Percentiles rank a stretch among this genome's conserved stretches.
These are phyloP conservation scores for Hypoxylon sp. DNA, from an alignment of 2,329 filamentous ascomycete genomes.

Conservation along the genomic window DNA sequence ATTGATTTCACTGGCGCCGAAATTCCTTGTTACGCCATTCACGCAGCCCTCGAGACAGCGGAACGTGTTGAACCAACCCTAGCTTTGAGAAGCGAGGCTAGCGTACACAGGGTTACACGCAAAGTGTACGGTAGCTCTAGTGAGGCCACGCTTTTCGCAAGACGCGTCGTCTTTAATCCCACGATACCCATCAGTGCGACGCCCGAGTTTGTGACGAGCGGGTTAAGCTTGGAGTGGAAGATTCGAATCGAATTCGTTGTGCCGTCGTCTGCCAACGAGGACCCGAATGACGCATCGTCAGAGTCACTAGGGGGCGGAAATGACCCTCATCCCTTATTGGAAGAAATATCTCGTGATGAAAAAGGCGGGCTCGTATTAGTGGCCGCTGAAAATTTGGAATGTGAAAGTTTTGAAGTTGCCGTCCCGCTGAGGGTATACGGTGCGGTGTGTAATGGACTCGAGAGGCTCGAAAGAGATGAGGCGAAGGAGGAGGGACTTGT, in stretches of 20 bases:
- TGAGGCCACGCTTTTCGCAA: conserved; percentile 86
- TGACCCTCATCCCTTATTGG: conserved; percentile 72
- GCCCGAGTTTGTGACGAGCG: conserved; percentile 92
- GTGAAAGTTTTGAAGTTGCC: conserved; percentile 91
- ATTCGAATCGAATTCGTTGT: conserved; percentile 94
- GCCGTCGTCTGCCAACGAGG: conserved; percentile 61
- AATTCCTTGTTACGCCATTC: conserved; percentile 87
- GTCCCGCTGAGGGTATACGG: conserved; percentile 88
- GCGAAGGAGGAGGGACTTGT: conserved; percentile 61
- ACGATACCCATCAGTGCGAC: conserved; percentile 87
- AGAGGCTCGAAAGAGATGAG: conserved; percentile 70
- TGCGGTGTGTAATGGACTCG: conserved; percentile 70
- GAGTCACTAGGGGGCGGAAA: conserved; percentile 4
- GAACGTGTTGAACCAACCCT: conserved; percentile 86
- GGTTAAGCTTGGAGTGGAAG: conserved; percentile 89
- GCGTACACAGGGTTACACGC: conserved; percentile 87
- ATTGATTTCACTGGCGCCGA: conserved; percentile 86
- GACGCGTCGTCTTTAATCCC: conserved; percentile 83
- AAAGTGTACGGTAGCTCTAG: conserved; percentile 83
- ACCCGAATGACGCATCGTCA: conserved; percentile 5
- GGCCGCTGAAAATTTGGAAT: conserved; percentile 81
- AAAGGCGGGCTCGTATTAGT: conserved; percentile 80
- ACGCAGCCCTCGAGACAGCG: conserved; percentile 86
- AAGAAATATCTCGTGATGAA: conserved; percentile 84
- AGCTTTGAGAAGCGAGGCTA: conserved; percentile 86